These are phyloP conservation scores for Collybia nuda DNA, from an alignment of 768 basidiomycete species.

Conservation along the genomic window DNA sequence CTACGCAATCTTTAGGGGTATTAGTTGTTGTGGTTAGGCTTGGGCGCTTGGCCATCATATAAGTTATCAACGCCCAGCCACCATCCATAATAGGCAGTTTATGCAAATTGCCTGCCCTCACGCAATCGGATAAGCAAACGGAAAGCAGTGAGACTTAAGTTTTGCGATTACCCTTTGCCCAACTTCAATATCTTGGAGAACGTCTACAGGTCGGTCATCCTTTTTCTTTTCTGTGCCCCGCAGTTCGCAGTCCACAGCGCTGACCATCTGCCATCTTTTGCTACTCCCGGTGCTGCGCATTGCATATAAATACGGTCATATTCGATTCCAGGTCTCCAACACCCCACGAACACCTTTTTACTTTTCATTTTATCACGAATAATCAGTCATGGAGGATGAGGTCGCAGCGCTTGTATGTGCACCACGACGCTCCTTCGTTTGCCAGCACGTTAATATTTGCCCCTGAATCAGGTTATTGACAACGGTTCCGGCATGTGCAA, in stretches of 20 bases:
- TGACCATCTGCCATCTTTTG: constrained; percentile 12
- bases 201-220: constrained; percentile 5
- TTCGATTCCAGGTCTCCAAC: constrained; percentile 12
- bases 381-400: constrained; percentile 46
- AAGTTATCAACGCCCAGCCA: too few relatives aligned
- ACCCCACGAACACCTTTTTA: constrained; percentile 16
- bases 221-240: constrained; percentile 10
- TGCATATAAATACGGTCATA: constrained; percentile 12
- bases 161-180: constrained; percentile 21
- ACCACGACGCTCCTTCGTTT: constrained; percentile 23
- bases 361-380: constrained; percentile 28
- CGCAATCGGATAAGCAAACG: background rate
- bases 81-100: constrained; percentile 1
- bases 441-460: constrained; percentile 5
- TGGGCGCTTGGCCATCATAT: too few relatives aligned
- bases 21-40: too few relatives aligned
- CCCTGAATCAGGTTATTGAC: constrained; percentile 67
- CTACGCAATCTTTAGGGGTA: too few relatives aligned
- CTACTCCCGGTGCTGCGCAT: constrained; percentile 1
- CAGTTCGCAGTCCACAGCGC: constrained; percentile 21
- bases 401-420: constrained; percentile 48
- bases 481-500: constrained; percentile 99
- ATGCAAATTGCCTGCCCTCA: constrained; percentile 1
- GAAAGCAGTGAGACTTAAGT: background rate
- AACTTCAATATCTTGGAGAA: constrained; percentile 16